Evolutionary conservation across 2,329 filamentous ascomycete species (phyloP).

Genomic region (Penicillium sp.): DNA sequence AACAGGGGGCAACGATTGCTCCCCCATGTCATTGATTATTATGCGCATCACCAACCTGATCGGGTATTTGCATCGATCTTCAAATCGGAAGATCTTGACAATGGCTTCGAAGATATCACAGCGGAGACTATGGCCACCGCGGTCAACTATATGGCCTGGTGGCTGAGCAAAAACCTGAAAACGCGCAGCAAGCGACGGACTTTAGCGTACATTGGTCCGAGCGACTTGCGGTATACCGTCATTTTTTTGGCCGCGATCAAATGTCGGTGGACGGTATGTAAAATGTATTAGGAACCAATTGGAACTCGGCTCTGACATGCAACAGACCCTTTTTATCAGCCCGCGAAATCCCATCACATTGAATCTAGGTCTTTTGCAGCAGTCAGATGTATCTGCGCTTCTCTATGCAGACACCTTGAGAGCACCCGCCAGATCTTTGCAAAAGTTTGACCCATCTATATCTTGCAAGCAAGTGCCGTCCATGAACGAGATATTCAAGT

Average conservation of each 20-base stretch:
- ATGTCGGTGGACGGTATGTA: conserved; percentile 13
- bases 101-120: conserved; percentile 13
- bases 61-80: conserved; percentile 12
- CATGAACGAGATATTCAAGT: conserved; percentile 8
- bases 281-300: not conserved
- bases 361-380: conserved; percentile 14
- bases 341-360: conserved; percentile 10
- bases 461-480: conserved; percentile 14
- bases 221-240: conserved; percentile 13
- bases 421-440: conserved; percentile 6
- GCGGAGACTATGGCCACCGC: conserved; percentile 11
- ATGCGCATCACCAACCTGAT: conserved; percentile 14
- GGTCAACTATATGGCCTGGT: conserved; percentile 13
- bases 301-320: not conserved
- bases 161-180: conserved; percentile 10
- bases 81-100: conserved; percentile 4
- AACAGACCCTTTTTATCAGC: conserved; percentile 13
- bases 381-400: conserved; percentile 10
- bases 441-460: conserved; percentile 15
- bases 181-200: conserved; percentile 5
- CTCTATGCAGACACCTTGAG: conserved; percentile 10
- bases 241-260: conserved; percentile 15
- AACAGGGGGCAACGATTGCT: conserved; percentile 12
- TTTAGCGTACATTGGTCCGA: conserved; percentile 12
- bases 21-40: conserved; percentile 17